These are phyloP conservation scores for Scedosporium minutisporum DNA, from an alignment of 2,329 filamentous ascomycete species.

Conservation along the genomic window DNA sequence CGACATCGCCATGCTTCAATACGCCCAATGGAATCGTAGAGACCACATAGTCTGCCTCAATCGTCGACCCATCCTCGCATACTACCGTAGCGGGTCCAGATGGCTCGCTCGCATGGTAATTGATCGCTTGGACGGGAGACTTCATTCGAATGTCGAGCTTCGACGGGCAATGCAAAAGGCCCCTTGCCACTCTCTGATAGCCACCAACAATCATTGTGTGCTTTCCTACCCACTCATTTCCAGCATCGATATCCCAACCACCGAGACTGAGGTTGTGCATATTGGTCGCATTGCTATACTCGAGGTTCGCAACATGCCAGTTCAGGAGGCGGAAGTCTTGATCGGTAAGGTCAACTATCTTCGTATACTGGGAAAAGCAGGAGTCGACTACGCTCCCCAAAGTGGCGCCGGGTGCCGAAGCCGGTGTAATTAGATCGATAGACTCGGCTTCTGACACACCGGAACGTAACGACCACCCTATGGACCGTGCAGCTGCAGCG, in stretches of 20 bases:
- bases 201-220: slow-evolving; percentile 91
- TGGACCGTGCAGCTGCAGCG: slow-evolving; percentile 63
- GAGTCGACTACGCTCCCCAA: slow-evolving; percentile 87
- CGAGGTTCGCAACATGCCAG: slow-evolving; percentile 96
- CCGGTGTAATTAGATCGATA: slow-evolving; percentile 60
- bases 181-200: slow-evolving; percentile 87
- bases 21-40: slow-evolving; percentile 86
- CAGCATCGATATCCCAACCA: slow-evolving; percentile 94
- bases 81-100: slow-evolving; percentile 50
- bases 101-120: slow-evolving; percentile 43
- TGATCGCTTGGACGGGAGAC: slow-evolving; percentile 62
- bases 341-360: slow-evolving; percentile 70
- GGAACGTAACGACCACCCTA: slow-evolving; percentile 72
- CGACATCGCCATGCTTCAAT: slow-evolving; percentile 68
- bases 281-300: slow-evolving; percentile 92
- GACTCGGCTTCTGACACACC: slow-evolving; percentile 55
- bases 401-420: slow-evolving; percentile 57
- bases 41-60: slow-evolving; percentile 86
- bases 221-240: slow-evolving; percentile 92
- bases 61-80: slow-evolving; percentile 64
- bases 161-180: slow-evolving; percentile 66
- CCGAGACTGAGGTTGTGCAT: slow-evolving; percentile 78
- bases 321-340: slow-evolving; percentile 87
- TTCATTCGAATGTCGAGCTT: slow-evolving; percentile 69
- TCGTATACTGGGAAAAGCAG: slow-evolving; percentile 79